Conservation (phyloP, 768 basidiomycete species). For the Hysterangium stoloniferum region DNA sequence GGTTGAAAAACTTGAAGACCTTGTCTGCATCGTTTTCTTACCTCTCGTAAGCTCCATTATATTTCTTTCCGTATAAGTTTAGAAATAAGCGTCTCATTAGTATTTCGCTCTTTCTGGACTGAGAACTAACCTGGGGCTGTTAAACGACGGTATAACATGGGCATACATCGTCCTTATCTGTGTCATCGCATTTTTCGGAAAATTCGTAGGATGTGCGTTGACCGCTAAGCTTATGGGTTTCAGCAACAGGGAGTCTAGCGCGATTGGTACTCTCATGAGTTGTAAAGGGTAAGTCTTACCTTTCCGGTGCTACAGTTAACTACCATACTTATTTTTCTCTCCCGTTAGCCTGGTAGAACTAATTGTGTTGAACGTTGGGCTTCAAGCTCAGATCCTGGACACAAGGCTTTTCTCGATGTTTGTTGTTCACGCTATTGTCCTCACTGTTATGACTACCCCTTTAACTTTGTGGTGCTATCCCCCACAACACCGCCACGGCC, state of each 20-base stretch:
- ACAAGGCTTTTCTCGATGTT: slow-evolving; percentile 81
- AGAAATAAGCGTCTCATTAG: slow-evolving; percentile 25
- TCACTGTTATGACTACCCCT: slow-evolving; percentile 83
- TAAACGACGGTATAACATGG: slow-evolving; percentile 74
- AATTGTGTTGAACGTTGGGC: slow-evolving; percentile 86
- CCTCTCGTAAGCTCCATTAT: slow-evolving; percentile 52
- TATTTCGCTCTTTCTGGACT: slow-evolving; percentile 80
- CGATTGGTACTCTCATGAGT: slow-evolving; percentile 83
- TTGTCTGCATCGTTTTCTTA: slow-evolving; percentile 68
- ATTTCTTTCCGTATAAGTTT: background rate
- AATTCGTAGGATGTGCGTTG: slow-evolving; percentile 63
- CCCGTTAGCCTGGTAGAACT: slow-evolving; percentile 67
- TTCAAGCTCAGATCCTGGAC: slow-evolving; percentile 56
- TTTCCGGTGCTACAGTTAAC: too few species aligned
- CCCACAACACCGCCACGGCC: slow-evolving; percentile 40
- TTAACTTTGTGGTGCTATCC: slow-evolving; percentile 77
- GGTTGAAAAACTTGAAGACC: slow-evolving; percentile 82
- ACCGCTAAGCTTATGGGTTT: slow-evolving; percentile 58
- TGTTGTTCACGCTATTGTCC: slow-evolving; percentile 66
- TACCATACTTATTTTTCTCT: too few species aligned
- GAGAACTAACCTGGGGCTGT: slow-evolving; percentile 68
- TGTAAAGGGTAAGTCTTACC: slow-evolving; percentile 72
- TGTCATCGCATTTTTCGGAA: slow-evolving; percentile 67
- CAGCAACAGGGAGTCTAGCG: slow-evolving; percentile 66
- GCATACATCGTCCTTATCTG: slow-evolving; percentile 72